phyloP scores from a whole-genome alignment of 2,329 filamentous ascomycete species.

The Neopestalotiopsis rosae region DNA sequence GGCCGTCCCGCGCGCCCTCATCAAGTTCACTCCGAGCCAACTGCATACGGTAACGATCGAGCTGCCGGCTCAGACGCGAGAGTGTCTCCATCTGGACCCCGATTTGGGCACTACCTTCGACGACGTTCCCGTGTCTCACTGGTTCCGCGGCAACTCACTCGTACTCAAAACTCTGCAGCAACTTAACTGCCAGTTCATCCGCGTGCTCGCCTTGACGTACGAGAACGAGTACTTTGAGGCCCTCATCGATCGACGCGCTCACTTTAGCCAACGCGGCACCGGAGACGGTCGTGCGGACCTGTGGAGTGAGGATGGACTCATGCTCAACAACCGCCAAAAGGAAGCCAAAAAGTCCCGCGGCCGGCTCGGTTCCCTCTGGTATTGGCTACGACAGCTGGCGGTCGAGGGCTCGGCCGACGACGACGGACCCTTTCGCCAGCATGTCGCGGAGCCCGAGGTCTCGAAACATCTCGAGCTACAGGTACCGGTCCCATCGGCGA shows the following conservation, averaged over 20 bases:
- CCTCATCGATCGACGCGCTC: slow-evolving; percentile 27
- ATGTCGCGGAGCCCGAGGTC: neutral
- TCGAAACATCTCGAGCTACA: neutral
- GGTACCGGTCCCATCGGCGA: neutral
- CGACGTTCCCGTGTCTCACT: slow-evolving; percentile 39
- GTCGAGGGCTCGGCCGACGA: neutral
- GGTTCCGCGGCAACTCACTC: slow-evolving; percentile 32
- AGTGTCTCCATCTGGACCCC: slow-evolving; percentile 16
- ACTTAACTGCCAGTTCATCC: slow-evolving; percentile 42
- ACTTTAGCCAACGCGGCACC: slow-evolving; percentile 23
- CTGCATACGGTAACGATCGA: slow-evolving; percentile 50
- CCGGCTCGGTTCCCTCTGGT: slow-evolving; percentile 18
- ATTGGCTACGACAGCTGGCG: slow-evolving; percentile 18
- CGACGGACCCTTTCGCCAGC: neutral
- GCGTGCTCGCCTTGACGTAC: slow-evolving; percentile 38
- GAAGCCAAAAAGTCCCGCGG: slow-evolving; percentile 21
- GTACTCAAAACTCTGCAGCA: slow-evolving; percentile 37
- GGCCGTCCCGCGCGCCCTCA: slow-evolving; percentile 42
- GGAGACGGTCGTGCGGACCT: neutral
- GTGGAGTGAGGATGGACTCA: slow-evolving; percentile 28
- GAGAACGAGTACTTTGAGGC: slow-evolving; percentile 24
- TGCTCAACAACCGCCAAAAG: slow-evolving; percentile 22
- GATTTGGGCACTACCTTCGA: neutral
- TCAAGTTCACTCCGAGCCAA: slow-evolving; percentile 39
- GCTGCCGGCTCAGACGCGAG: slow-evolving; percentile 37